Conservation (phyloP, 768 basidiomycete species). For the Mycena amicta region DNA sequence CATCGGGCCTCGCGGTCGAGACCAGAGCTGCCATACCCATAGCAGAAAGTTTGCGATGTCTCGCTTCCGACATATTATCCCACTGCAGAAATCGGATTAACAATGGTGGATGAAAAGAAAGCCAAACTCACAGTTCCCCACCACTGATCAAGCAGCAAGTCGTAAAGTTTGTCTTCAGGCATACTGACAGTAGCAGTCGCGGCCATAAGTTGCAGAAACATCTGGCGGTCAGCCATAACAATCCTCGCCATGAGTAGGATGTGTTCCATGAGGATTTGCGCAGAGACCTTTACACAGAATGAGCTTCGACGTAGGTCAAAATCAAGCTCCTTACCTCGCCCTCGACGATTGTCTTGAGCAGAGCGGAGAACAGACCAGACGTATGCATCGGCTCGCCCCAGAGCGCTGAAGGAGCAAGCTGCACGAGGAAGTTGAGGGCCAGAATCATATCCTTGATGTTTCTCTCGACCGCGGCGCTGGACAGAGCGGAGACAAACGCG, state of each 20-base stretch:
- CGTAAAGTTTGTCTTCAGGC: slow-evolving; percentile 60
- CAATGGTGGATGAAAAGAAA: background rate
- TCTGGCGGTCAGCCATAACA: slow-evolving; percentile 60
- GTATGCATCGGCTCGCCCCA: slow-evolving; percentile 79
- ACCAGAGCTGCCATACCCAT: slow-evolving; percentile 81
- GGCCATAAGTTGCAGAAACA: slow-evolving; percentile 73
- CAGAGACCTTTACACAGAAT: slow-evolving; percentile 31
- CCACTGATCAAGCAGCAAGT: slow-evolving; percentile 76
- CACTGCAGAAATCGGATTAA: slow-evolving; percentile 51
- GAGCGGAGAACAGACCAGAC: slow-evolving; percentile 69
- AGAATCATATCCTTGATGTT: slow-evolving; percentile 70
- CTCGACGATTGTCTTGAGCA: slow-evolving; percentile 62
- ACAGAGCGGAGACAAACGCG: slow-evolving; percentile 55
- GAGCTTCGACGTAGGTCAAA: background rate
- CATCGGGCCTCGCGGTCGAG: slow-evolving; percentile 71
- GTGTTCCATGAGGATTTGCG: slow-evolving; percentile 63
- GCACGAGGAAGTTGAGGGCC: slow-evolving; percentile 60
- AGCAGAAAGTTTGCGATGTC: slow-evolving; percentile 80
- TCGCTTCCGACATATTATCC: slow-evolving; percentile 87
- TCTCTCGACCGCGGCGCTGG: slow-evolving; percentile 45
- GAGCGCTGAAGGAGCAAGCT: slow-evolving; percentile 58
- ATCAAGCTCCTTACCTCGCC: slow-evolving; percentile 58
- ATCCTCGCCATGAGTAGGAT: slow-evolving; percentile 78
- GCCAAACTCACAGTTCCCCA: slow-evolving; percentile 69
- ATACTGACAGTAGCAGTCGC: slow-evolving; percentile 55